These are phyloP conservation scores for Dryadomyces sulphureus DNA, from an alignment of 2,329 filamentous ascomycete species.

Conservation along the genomic window DNA sequence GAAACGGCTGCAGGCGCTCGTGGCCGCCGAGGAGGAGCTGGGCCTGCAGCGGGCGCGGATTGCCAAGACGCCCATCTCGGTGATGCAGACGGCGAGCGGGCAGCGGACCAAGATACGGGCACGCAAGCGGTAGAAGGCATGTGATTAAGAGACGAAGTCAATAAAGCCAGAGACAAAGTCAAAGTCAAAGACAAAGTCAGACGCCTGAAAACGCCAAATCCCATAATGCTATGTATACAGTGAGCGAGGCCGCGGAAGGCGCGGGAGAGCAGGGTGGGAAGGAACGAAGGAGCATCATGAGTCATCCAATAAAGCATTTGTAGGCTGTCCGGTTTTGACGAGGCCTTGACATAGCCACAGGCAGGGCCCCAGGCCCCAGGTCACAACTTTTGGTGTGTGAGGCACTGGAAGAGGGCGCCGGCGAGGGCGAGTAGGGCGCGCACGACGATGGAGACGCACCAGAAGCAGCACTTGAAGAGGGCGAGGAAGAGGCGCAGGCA, in stretches of 20 bases:
- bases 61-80: slow-evolving; percentile 49
- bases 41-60: slow-evolving; percentile 46
- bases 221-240: background rate
- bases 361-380: too few relatives aligned
- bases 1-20: slow-evolving; percentile 38
- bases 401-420: slow-evolving; percentile 33
- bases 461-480: slow-evolving; percentile 43
- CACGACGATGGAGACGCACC: slow-evolving; percentile 39
- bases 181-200: too few relatives aligned
- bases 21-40: slow-evolving; percentile 40
- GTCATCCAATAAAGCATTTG: too few relatives aligned
- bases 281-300: background rate
- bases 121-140: slow-evolving; percentile 36
- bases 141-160: too few relatives aligned
- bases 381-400: slow-evolving; percentile 27
- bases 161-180: background rate
- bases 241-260: too few relatives aligned
- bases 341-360: too few relatives aligned
- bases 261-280: too few relatives aligned
- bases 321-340: background rate
- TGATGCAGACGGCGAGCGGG: slow-evolving; percentile 42
- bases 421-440: slow-evolving; percentile 37
- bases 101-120: slow-evolving; percentile 48
- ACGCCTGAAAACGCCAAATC: too few relatives aligned
- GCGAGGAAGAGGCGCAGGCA: slow-evolving; percentile 33